These are phyloP conservation scores for Arabidopsis hybrid DNA, from an alignment of 441 rosid species.

Conservation along the genomic window DNA sequence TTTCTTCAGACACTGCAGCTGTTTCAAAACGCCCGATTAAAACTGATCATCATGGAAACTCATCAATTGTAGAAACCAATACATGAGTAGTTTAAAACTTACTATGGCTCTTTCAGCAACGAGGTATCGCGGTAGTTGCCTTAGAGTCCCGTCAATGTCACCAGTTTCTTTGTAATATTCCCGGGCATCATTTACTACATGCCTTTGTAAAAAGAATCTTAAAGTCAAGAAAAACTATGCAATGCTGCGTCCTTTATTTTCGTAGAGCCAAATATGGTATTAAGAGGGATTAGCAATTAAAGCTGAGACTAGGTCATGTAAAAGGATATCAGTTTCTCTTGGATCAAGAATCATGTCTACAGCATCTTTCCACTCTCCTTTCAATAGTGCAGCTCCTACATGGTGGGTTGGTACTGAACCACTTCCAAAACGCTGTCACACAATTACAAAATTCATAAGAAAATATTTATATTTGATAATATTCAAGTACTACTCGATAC, in stretches of 20 bases:
- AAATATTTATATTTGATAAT: not conserved
- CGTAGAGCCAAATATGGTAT: conserved; percentile 24
- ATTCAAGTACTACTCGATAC: conserved; percentile 20
- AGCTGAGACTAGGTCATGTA: conserved; percentile 34
- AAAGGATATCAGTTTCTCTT: conserved; percentile 98
- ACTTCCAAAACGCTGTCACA: conserved; percentile 94
- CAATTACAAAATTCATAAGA: conserved; percentile 13
- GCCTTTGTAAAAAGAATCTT: conserved; percentile 67
- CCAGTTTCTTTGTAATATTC: conserved; percentile 82
- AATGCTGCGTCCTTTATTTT: conserved; percentile 2
- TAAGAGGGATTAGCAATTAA: conserved; percentile 5
- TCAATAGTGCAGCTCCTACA: conserved; percentile 82
- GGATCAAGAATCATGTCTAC: conserved; percentile 93
- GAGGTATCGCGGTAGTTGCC: conserved; percentile 83
- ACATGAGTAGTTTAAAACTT: conserved; percentile 47
- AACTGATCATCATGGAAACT: conserved; percentile 25
- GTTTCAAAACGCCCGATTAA: conserved; percentile 38
- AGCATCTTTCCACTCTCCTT: conserved; percentile 94
- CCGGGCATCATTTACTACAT: conserved; percentile 59
- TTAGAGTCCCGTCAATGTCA: conserved; percentile 88
- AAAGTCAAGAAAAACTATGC: conserved; percentile 58
- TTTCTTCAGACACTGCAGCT: conserved; percentile 95
- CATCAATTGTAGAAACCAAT: not conserved
- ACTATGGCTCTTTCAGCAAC: conserved; percentile 95
- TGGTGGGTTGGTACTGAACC: conserved; percentile 95